These are phyloP conservation scores for Candida patagonica DNA, from an alignment of 805 yeast genomes.

Conservation along the genomic window DNA sequence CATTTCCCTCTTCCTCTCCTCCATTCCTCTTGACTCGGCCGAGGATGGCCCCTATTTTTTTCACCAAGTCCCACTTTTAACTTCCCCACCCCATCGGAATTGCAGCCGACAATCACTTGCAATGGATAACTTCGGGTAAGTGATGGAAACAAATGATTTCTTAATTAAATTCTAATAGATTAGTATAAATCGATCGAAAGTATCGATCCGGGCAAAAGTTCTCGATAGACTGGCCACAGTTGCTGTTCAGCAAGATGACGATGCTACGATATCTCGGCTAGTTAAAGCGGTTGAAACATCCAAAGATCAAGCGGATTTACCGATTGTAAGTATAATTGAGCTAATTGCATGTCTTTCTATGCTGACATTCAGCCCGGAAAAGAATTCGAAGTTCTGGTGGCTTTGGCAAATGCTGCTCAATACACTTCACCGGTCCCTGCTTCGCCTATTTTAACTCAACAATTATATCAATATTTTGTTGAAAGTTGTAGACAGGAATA, in stretches of 20 bases:
- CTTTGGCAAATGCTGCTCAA: constrained; percentile 42
- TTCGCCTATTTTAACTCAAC: constrained; percentile 36
- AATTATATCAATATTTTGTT: constrained; percentile 38
- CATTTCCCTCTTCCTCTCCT: too few relatives aligned
- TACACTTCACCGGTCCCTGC: constrained; percentile 30
- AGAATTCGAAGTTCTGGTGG: constrained; percentile 46
- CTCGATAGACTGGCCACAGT: constrained; percentile 29
- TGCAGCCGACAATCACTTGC: too few relatives aligned
- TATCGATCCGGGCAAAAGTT: constrained; percentile 30
- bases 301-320: constrained; percentile 17
- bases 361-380: constrained; percentile 13
- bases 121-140: constrained; percentile 19
- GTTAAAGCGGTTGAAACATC: constrained; percentile 21
- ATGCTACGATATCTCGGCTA: constrained; percentile 16
- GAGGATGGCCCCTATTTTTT: too few relatives aligned
- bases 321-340: constrained; percentile 18
- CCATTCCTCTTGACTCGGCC: too few relatives aligned
- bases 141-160: neutral
- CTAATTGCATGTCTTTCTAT: neutral
- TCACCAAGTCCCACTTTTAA: too few relatives aligned
- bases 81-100: too few relatives aligned
- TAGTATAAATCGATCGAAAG: constrained; percentile 28
- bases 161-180: neutral
- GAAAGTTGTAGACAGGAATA: constrained; percentile 39
- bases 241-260: constrained; percentile 22